Conservation (phyloP, 192 early-diverging fungal species). For the Linnemannia exigua region DNA sequence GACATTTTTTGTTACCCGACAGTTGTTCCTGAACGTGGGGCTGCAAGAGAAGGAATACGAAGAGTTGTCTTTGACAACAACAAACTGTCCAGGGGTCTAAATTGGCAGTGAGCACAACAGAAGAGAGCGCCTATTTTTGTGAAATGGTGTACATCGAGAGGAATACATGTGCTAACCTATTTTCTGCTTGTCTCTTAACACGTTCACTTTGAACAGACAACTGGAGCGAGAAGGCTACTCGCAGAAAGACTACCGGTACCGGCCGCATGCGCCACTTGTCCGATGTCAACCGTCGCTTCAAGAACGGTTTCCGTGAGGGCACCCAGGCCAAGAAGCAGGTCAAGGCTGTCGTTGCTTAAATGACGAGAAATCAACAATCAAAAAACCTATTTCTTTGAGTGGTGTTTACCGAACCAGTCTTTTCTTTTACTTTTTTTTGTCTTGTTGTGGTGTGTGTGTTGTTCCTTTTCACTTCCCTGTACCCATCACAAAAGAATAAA, state of each 20-base stretch:
- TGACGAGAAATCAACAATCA: slow-evolving; percentile 6
- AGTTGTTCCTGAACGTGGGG: not conserved
- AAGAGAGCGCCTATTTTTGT: not conserved
- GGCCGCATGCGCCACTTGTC: slow-evolving; percentile 98
- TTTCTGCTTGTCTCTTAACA: slow-evolving; percentile 1
- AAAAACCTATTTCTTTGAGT: slow-evolving; percentile 15
- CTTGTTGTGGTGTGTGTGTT: slow-evolving; percentile 1
- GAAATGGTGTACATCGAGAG: not conserved
- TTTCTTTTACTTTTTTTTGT: not conserved
- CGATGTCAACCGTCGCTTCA: slow-evolving; percentile 88
- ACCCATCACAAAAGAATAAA: not conserved
- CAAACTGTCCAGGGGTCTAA: not conserved
- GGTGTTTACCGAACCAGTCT: not conserved
- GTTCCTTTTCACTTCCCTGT: not conserved
- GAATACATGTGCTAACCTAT: not conserved
- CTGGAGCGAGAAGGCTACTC: slow-evolving; percentile 96
- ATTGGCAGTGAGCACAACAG: not conserved
- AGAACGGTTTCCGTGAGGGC: slow-evolving; percentile 98
- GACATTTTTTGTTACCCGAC: not conserved
- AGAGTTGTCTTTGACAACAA: not conserved
- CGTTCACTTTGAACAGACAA: slow-evolving; percentile 71
- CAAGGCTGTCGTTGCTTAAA: slow-evolving; percentile 50
- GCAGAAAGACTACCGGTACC: slow-evolving; percentile 99
- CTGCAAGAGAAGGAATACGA: not conserved
- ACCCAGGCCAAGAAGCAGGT: slow-evolving; percentile 61